A percentile compares a stretch with the other conserved stretches of the same genome.
Conservation (phyloP, 352 stramenopile species). For the Blastocystis sp. region DNA sequence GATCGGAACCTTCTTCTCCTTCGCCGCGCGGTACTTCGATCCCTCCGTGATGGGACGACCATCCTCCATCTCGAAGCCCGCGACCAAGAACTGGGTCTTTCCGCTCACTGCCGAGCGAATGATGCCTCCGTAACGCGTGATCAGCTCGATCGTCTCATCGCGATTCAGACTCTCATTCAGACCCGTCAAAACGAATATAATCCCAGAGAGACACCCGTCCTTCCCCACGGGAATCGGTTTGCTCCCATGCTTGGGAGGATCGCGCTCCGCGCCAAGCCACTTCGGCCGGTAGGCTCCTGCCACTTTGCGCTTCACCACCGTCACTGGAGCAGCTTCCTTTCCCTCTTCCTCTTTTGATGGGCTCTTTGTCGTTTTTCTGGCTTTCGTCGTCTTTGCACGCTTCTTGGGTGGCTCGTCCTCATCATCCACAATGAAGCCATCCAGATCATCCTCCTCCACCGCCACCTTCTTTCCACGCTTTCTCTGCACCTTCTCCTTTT, state of each 20-base stretch:
- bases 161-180: background rate
- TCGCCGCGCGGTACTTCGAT: background rate
- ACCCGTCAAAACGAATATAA: background rate
- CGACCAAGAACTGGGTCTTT: background rate
- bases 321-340: background rate
- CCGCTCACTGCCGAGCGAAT: conserved; percentile 7
- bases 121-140: background rate
- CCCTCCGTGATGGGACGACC: conserved; percentile 1
- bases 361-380: background rate
- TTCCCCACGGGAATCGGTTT: conserved; percentile 8
- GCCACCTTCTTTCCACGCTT: background rate
- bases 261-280: background rate
- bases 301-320: background rate
- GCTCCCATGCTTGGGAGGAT: background rate
- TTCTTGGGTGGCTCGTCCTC: conserved; percentile 33
- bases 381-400: background rate
- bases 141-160: conserved; percentile 9
- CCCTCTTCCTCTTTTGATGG: conserved; percentile 4
- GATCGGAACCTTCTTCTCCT: background rate
- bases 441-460: background rate
- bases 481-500: background rate
- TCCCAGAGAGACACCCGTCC: background rate
- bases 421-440: conserved; percentile 23
- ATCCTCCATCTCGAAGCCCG: conserved; percentile 3
- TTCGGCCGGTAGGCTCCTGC: background rate